Percentiles rank a stretch among this genome's conserved stretches.
Evolutionary conservation across 163 green algal genomes (phyloP).

Genomic region (Chlamydomonas reinhardtii): DNA sequence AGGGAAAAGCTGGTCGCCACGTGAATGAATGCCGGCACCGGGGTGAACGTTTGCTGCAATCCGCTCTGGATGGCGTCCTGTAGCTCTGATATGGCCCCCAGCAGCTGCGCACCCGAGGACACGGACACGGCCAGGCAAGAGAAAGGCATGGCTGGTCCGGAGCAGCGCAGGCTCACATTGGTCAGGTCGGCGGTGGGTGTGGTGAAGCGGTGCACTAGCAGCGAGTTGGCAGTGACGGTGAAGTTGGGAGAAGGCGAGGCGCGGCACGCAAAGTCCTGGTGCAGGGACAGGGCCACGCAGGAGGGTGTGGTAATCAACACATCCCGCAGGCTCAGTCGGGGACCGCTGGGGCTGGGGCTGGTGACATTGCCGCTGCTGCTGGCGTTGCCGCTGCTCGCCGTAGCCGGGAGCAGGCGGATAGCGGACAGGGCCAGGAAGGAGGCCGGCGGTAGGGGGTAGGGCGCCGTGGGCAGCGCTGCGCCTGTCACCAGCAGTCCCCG

Average conservation of each 20-base stretch:
- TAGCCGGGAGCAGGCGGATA: neutral
- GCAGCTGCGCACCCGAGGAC: neutral
- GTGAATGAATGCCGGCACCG: neutral
- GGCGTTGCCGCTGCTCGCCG: neutral
- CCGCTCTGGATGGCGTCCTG: neutral
- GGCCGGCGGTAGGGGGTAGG: neutral
- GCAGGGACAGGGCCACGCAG: neutral
- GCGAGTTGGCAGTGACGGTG: neutral
- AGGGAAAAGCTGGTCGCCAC: neutral
- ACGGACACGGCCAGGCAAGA: neutral
- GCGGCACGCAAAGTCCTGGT: conserved; percentile 8
- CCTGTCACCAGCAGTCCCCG: neutral
- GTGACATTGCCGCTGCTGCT: neutral
- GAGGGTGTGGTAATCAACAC: neutral
- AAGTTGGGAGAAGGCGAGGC: conserved; percentile 9
- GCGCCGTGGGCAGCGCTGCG: neutral
- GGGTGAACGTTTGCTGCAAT: neutral
- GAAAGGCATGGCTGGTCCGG: neutral
- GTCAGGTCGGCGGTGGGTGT: neutral
- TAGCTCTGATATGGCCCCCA: neutral
- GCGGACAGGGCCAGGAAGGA: neutral
- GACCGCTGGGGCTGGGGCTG: no score
- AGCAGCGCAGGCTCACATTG: conserved; percentile 5
- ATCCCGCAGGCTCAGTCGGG: neutral
- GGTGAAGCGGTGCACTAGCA: neutral